Conservation (phyloP, 768 basidiomycete genomes). For the Neoboletus magnificus region DNA sequence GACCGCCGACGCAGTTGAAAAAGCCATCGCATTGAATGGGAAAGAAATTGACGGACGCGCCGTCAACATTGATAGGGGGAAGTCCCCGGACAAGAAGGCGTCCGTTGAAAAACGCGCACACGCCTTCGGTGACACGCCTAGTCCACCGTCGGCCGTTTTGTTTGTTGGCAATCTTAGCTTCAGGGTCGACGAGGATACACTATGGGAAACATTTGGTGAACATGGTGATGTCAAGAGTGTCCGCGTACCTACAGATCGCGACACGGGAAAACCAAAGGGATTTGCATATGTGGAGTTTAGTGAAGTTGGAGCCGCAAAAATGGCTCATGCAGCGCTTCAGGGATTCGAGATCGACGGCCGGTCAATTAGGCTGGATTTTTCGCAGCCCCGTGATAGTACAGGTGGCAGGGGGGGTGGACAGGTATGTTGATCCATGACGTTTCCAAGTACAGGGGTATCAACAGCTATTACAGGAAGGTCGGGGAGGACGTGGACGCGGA, state of each 20-base stretch:
- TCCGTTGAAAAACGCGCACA: conserved; percentile 67
- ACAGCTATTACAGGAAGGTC: conserved; percentile 25
- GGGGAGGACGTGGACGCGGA: conserved; percentile 34
- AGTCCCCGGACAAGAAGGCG: conserved; percentile 53
- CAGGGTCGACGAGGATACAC: conserved; percentile 69
- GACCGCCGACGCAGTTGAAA: conserved; percentile 67
- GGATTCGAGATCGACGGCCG: conserved; percentile 83
- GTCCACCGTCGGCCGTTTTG: conserved; percentile 67
- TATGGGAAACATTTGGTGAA: conserved; percentile 91
- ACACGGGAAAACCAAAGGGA: conserved; percentile 87
- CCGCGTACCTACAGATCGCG: conserved; percentile 89
- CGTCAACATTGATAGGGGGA: conserved; percentile 81
- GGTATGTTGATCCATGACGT: conserved; percentile 31
- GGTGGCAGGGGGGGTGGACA: conserved; percentile 51
- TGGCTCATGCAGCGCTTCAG: conserved; percentile 66
- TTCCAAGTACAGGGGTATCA: background rate
- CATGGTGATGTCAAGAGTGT: conserved; percentile 83
- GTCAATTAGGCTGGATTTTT: conserved; percentile 77
- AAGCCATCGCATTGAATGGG: conserved; percentile 77
- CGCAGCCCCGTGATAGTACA: conserved; percentile 69
- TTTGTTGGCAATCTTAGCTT: conserved; percentile 93
- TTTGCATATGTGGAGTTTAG: conserved; percentile 97
- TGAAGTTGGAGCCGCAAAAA: conserved; percentile 73
- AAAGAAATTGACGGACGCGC: conserved; percentile 90
- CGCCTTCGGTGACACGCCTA: conserved; percentile 69